Percentiles rank a stretch among this genome's conserved stretches.
Conservation (phyloP, 2,329 filamentous ascomycete genomes). For the Fusarium xylarioides region DNA sequence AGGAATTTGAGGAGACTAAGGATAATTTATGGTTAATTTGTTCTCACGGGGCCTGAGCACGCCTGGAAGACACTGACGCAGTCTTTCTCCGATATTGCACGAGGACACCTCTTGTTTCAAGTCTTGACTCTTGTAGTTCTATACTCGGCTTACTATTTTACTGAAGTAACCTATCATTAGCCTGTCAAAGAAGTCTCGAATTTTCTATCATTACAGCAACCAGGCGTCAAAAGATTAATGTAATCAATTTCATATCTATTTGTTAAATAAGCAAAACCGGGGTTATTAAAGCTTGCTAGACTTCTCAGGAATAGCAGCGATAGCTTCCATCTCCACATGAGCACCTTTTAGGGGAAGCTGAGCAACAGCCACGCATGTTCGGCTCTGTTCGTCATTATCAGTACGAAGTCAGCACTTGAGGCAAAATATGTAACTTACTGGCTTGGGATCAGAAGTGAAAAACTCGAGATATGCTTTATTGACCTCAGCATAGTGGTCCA, state of each 20-base stretch:
- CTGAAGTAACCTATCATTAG: too few species aligned
- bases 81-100: neutral
- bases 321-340: neutral
- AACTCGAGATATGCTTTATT: slow-evolving; percentile 1
- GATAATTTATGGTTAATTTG: neutral
- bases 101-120: too few species aligned
- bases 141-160: too few species aligned
- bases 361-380: neutral
- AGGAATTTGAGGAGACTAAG: neutral
- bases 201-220: too few species aligned
- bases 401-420: fast-evolving
- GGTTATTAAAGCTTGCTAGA: neutral
- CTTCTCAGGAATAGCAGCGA: neutral
- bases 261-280: too few species aligned
- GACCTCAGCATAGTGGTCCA: neutral
- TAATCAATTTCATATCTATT: too few species aligned
- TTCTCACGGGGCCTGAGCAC: neutral
- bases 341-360: neutral
- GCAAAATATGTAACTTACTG: neutral
- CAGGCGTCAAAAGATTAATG: too few species aligned
- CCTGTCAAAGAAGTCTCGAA: too few species aligned
- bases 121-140: too few species aligned
- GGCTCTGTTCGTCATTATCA: neutral
- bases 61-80: neutral
- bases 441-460: neutral